Percentiles rank a stretch among this genome's conserved stretches.
Conservation (phyloP, 2,329 filamentous ascomycete species). For the Bipolaris sorokiniana region DNA sequence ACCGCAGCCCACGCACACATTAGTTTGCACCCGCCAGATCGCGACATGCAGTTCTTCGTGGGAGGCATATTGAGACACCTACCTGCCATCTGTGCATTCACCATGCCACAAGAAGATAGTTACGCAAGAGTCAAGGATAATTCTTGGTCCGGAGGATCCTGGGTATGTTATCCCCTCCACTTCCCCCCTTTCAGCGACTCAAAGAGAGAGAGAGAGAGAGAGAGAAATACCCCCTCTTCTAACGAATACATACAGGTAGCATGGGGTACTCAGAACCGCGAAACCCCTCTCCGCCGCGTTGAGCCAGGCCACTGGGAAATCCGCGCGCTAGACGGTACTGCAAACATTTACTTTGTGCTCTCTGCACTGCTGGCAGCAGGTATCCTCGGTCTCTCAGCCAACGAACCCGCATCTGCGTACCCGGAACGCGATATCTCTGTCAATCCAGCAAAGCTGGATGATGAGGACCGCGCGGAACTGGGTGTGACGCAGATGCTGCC, state of each 20-base stretch:
- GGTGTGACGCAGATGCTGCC: slow-evolving; percentile 65
- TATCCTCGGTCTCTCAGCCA: slow-evolving; percentile 58
- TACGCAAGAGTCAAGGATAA: slow-evolving; percentile 73
- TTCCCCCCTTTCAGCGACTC: not conserved
- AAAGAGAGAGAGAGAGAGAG: not conserved
- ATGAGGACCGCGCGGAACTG: slow-evolving; percentile 55
- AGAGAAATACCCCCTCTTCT: not conserved
- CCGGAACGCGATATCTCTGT: slow-evolving; percentile 63
- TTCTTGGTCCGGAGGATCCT: slow-evolving; percentile 53
- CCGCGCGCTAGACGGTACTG: slow-evolving; percentile 76
- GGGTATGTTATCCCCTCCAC: not conserved
- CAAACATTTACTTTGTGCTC: slow-evolving; percentile 77
- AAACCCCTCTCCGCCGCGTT: slow-evolving; percentile 74
- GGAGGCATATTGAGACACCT: slow-evolving; percentile 73
- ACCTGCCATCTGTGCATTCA: slow-evolving; percentile 70
- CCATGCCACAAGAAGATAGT: slow-evolving; percentile 68
- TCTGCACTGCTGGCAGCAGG: slow-evolving; percentile 67
- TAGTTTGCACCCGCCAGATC: slow-evolving; percentile 62
- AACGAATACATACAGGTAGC: slow-evolving; percentile 67
- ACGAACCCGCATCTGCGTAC: slow-evolving; percentile 52
- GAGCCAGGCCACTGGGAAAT: slow-evolving; percentile 75
- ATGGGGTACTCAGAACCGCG: slow-evolving; percentile 83
- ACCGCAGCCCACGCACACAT: slow-evolving; percentile 74
- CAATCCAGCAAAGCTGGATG: slow-evolving; percentile 33
- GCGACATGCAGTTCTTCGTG: slow-evolving; percentile 70